These are phyloP conservation scores for Posidonia oceanica DNA, from an alignment of 116 monocot genomes.

Conservation along the genomic window DNA sequence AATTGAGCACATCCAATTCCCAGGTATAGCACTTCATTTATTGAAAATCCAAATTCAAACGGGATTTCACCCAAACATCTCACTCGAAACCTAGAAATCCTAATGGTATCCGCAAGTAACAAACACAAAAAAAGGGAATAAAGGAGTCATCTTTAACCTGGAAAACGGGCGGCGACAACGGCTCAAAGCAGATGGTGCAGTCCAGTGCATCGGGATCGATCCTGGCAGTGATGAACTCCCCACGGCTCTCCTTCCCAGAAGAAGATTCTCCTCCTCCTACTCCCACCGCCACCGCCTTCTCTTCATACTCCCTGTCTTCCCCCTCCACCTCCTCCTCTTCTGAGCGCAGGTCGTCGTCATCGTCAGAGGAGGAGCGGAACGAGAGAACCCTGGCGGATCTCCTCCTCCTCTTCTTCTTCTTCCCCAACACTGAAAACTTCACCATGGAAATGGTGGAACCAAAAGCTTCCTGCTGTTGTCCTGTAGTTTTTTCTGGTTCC, in stretches of 20 bases:
- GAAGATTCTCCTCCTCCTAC: conserved; percentile 3
- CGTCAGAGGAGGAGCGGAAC: conserved; percentile 3
- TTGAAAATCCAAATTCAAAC: too few species aligned
- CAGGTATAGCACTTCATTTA: too few species aligned
- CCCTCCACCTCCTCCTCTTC: neutral
- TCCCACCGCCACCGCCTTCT: too few species aligned
- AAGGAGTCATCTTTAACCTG: conserved; percentile 22
- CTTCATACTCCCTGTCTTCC: neutral
- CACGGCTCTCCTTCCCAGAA: neutral
- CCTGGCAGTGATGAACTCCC: conserved; percentile 5
- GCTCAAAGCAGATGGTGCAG: conserved; percentile 57
- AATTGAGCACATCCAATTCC: too few species aligned
- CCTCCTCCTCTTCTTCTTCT: conserved; percentile 8
- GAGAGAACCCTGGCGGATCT: neutral
- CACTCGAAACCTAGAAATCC: neutral
- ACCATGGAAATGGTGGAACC: neutral
- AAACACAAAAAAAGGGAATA: too few species aligned
- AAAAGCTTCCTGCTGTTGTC: too few species aligned
- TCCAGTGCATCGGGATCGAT: conserved; percentile 54
- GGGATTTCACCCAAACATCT: neutral
- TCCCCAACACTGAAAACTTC: conserved; percentile 2
- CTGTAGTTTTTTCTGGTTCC: too few species aligned
- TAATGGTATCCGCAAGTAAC: too few species aligned
- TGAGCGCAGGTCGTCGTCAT: neutral
- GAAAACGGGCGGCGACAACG: conserved; percentile 40